phyloP scores from a whole-genome alignment of 805 yeast species.

The Metahyphopichia silvanorum region DNA sequence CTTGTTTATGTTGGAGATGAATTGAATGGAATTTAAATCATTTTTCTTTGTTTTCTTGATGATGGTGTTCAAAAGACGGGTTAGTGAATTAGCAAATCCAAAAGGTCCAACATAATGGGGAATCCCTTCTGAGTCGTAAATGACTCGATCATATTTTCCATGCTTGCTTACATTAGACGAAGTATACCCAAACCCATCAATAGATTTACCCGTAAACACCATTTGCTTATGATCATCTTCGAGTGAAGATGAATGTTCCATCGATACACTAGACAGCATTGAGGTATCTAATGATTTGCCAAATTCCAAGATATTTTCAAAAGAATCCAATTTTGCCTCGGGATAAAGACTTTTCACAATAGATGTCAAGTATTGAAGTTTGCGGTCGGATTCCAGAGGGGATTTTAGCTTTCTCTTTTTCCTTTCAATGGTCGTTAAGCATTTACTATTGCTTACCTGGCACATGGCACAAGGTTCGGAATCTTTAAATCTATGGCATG shows the following conservation, averaged over 20 bases:
- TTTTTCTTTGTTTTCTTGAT: slow-evolving; percentile 3
- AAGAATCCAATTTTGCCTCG: background rate
- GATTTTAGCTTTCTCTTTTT: too few species aligned
- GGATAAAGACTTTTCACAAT: too few species aligned
- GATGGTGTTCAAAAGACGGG: slow-evolving; percentile 6
- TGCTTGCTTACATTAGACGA: background rate
- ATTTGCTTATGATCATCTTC: background rate
- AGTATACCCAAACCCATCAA: background rate
- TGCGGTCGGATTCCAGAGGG: too few species aligned
- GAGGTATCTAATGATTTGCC: background rate
- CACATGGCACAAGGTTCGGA: too few species aligned
- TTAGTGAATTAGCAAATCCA: slow-evolving; percentile 7
- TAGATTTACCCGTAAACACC: background rate
- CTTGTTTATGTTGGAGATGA: slow-evolving; percentile 7
- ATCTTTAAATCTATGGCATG: too few species aligned
- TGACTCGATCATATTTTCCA: slow-evolving; percentile 6
- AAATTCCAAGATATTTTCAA: background rate
- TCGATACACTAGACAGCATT: too few species aligned
- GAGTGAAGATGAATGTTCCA: too few species aligned
- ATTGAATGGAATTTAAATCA: slow-evolving; percentile 4
- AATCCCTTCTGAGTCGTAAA: slow-evolving; percentile 8
- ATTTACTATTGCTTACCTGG: too few species aligned
- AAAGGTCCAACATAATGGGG: slow-evolving; percentile 9
- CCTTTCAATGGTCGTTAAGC: too few species aligned
- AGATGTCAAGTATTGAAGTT: too few species aligned